Conservation (phyloP, 1,139 yeast genomes). For the Kazachstania sp. region DNA sequence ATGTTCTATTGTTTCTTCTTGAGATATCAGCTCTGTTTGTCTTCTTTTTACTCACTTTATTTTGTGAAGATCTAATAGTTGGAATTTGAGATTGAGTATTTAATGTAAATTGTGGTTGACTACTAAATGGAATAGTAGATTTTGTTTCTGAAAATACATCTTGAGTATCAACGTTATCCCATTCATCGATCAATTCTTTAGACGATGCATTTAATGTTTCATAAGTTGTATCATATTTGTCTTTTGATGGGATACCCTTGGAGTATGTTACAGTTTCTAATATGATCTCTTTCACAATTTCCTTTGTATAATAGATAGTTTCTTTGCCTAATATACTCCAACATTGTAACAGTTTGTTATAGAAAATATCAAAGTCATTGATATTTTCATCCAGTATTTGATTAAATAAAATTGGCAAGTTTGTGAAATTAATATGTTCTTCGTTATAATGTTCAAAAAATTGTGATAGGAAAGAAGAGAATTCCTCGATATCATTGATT, state of each 20-base stretch:
- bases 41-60: constrained; percentile 5
- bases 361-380: constrained; percentile 17
- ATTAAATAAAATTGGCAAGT: constrained; percentile 10
- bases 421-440: constrained; percentile 17
- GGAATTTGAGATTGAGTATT: constrained; percentile 24
- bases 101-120: constrained; percentile 15
- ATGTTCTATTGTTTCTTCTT: not conserved
- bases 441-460: constrained; percentile 21
- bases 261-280: constrained; percentile 14
- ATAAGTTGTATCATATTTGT: constrained; percentile 4
- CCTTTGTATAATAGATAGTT: constrained; percentile 16
- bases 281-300: constrained; percentile 16
- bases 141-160: constrained; percentile 6
- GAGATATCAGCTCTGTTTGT: not conserved
- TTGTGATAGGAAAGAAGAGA: constrained; percentile 24
- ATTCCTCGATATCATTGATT: constrained; percentile 19
- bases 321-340: constrained; percentile 20
- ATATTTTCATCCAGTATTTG: constrained; percentile 17
- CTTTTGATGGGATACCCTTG: constrained; percentile 9
- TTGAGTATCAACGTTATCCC: constrained; percentile 20
- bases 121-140: constrained; percentile 6
- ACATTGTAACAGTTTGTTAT: constrained; percentile 24
- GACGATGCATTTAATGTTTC: constrained; percentile 11
- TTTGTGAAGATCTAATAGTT: constrained; percentile 23
- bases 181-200: constrained; percentile 16